phyloP scores from a whole-genome alignment of 2,329 filamentous ascomycete species.

The Paramyrothecium roridum region DNA sequence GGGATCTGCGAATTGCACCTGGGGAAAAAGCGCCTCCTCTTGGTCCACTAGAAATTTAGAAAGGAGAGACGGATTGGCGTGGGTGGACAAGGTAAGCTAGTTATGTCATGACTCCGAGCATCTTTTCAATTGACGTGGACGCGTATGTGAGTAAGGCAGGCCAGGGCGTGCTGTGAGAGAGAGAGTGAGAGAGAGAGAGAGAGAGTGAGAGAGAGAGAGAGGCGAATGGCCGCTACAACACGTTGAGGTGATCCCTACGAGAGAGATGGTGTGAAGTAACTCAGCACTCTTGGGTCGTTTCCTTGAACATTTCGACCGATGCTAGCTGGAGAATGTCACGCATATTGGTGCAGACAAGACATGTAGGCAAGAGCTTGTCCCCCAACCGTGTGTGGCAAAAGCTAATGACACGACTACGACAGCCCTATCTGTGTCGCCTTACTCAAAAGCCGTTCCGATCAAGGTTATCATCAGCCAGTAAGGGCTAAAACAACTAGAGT shows the following conservation, averaged over 20 bases:
- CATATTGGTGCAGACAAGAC: not conserved
- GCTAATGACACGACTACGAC: not conserved
- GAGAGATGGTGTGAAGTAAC: not conserved
- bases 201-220: too few relatives aligned
- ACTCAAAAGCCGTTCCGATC: not conserved
- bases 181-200: too few relatives aligned
- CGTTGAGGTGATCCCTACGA: too few relatives aligned
- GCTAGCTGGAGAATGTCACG: not conserved
- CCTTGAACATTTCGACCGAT: not conserved
- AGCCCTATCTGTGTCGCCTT: not conserved
- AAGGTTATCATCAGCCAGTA: not conserved
- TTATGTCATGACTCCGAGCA: not conserved
- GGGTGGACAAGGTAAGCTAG: not conserved
- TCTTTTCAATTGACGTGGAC: not conserved
- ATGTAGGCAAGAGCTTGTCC: not conserved
- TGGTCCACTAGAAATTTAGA: too few relatives aligned
- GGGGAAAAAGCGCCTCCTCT: not conserved
- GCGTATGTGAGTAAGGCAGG: too few relatives aligned
- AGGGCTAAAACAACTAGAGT: not conserved
- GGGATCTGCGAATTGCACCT: not conserved
- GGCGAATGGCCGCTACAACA: too few relatives aligned
- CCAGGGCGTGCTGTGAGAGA: too few relatives aligned
- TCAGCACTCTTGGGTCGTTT: not conserved
- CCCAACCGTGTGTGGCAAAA: too few relatives aligned
- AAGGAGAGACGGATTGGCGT: too few relatives aligned